Evolutionary conservation across 129 eudicot species (phyloP).

Genomic region (Ambrosia trifida): DNA sequence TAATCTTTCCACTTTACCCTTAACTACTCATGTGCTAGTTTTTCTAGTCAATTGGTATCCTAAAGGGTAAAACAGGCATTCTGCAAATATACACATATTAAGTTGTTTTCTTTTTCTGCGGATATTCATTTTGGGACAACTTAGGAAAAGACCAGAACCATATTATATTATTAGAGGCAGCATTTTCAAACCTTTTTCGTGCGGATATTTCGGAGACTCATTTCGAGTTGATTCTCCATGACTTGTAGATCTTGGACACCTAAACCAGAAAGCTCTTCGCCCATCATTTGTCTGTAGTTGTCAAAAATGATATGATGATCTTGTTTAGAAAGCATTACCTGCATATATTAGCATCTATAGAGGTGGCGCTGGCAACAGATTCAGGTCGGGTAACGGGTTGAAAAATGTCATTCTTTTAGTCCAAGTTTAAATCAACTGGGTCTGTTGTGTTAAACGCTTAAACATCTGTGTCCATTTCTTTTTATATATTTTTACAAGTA

Average conservation of each 20-base stretch:
- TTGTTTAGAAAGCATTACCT: neutral
- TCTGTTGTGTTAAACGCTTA: slow-evolving; percentile 28
- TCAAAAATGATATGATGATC: slow-evolving; percentile 11
- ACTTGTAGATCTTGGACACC: slow-evolving; percentile 73
- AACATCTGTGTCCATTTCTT: slow-evolving; percentile 47
- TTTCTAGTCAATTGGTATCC: neutral
- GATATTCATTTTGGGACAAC: neutral
- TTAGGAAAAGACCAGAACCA: neutral
- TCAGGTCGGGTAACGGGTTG: neutral
- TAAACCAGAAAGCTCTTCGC: slow-evolving; percentile 77
- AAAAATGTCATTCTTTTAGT: neutral
- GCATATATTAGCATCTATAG: neutral
- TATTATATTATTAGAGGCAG: slow-evolving; percentile 3
- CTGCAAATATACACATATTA: neutral
- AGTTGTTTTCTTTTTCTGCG: neutral
- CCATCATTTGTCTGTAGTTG: slow-evolving; percentile 66
- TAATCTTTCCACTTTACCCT: neutral
- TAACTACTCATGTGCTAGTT: neutral
- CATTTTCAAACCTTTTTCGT: slow-evolving; percentile 56
- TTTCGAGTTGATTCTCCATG: slow-evolving; percentile 72
- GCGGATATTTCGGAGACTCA: slow-evolving; percentile 68
- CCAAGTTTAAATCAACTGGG: neutral
- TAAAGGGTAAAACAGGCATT: neutral
- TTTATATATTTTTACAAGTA: slow-evolving; percentile 13
- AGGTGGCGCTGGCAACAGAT: neutral